Percentiles rank a stretch among this genome's conserved stretches.
phyloP scores from a whole-genome alignment of 2,329 filamentous ascomycete species.

The Monilinia fructigena region DNA sequence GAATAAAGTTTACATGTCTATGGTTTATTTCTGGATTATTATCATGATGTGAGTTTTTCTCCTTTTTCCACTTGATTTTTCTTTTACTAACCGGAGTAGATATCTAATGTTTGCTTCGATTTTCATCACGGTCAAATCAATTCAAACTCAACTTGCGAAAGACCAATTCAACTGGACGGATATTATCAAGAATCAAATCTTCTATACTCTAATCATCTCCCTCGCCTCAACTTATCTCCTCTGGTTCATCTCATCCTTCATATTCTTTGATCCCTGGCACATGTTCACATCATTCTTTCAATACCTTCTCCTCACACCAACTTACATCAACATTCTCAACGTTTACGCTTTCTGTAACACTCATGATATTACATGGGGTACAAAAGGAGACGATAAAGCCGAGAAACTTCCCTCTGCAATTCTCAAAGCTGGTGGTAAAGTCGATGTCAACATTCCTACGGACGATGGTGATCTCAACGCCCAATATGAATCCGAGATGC shows the following conservation, averaged over 20 bases:
- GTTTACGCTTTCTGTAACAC: slow-evolving; percentile 99
- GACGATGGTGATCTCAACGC: slow-evolving; percentile 94
- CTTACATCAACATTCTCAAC: slow-evolving; percentile 94
- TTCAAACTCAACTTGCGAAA: slow-evolving; percentile 66
- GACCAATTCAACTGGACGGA: slow-evolving; percentile 65
- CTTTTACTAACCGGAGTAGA: slow-evolving; percentile 43
- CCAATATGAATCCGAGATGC: slow-evolving; percentile 85
- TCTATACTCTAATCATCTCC: slow-evolving; percentile 91
- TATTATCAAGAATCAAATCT: slow-evolving; percentile 76
- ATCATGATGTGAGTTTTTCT: slow-evolving; percentile 75
- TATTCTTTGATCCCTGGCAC: slow-evolving; percentile 98
- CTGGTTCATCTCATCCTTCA: slow-evolving; percentile 93
- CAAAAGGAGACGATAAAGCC: slow-evolving; percentile 96
- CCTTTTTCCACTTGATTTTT: not conserved
- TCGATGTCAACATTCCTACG: slow-evolving; percentile 79
- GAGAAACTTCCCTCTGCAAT: slow-evolving; percentile 86
- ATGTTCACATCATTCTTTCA: slow-evolving; percentile 91
- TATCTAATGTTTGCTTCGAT: slow-evolving; percentile 94
- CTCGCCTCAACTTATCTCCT: slow-evolving; percentile 85
- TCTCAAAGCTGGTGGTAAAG: slow-evolving; percentile 91
- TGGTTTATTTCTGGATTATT: slow-evolving; percentile 97
- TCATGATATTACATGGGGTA: slow-evolving; percentile 98
- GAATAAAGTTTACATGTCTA: slow-evolving; percentile 89
- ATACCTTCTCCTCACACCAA: slow-evolving; percentile 89
- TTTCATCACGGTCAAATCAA: slow-evolving; percentile 87